A percentile compares a stretch with the other conserved stretches of the same genome.
These are phyloP conservation scores for Botrytis paeoniae DNA, from an alignment of 2,329 filamentous ascomycete genomes.

Conservation along the genomic window DNA sequence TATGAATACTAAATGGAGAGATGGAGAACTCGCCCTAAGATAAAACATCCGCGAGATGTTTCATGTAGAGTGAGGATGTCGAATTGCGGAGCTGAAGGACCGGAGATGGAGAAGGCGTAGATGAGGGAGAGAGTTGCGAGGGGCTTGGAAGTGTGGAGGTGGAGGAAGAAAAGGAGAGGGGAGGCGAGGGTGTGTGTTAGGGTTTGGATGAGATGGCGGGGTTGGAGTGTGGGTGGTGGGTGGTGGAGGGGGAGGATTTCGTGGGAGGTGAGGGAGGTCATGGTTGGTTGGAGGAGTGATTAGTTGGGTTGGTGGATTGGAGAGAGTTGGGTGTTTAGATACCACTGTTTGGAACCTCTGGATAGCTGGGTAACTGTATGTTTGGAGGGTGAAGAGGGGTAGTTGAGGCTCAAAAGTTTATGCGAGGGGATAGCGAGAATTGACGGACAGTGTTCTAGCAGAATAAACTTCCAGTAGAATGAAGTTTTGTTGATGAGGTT, in stretches of 20 bases:
- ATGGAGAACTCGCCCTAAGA: background rate
- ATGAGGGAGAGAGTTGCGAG: background rate
- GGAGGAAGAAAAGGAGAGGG: background rate
- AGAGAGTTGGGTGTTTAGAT: background rate
- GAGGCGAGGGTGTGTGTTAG: background rate
- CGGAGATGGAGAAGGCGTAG: background rate
- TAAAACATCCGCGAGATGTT: background rate
- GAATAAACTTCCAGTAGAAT: background rate
- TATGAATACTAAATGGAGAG: too few species aligned
- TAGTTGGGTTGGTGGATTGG: background rate
- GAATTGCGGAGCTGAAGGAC: background rate
- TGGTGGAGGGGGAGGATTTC: background rate
- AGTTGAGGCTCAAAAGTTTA: background rate
- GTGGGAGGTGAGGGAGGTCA: background rate
- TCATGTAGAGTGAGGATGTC: background rate
- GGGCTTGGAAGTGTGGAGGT: background rate
- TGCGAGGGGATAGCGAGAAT: background rate
- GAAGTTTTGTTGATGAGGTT: too few species aligned
- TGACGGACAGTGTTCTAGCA: background rate
- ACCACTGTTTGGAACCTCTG: background rate
- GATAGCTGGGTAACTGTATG: background rate
- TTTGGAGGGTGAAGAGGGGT: background rate
- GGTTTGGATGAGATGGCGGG: background rate
- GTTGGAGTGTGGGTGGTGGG: background rate
- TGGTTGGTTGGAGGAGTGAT: background rate